A percentile compares a stretch with the other conserved stretches of the same genome.
These are phyloP conservation scores for Clonostachys chloroleuca DNA, from an alignment of 2,329 filamentous ascomycete species.

Conservation along the genomic window DNA sequence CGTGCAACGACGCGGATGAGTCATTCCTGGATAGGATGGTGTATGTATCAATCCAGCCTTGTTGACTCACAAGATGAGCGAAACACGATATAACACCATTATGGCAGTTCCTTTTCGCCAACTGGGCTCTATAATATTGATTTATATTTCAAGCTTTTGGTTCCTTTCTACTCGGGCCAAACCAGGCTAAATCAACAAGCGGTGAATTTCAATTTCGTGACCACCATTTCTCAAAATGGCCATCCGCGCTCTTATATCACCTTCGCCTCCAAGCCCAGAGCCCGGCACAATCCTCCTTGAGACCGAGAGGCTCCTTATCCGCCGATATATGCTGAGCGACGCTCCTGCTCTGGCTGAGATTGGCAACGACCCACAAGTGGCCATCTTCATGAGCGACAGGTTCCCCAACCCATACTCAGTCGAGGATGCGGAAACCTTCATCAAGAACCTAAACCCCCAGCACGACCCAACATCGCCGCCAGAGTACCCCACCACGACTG, in stretches of 20 bases:
- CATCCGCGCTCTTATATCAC: slow-evolving; percentile 5
- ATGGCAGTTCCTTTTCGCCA: neutral
- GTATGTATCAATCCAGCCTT: no score
- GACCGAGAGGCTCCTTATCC: slow-evolving; percentile 29
- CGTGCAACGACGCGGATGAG: no score
- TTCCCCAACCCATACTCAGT: slow-evolving; percentile 42
- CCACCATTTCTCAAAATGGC: neutral
- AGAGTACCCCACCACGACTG: slow-evolving; percentile 20
- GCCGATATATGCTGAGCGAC: slow-evolving; percentile 32
- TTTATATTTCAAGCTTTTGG: neutral
- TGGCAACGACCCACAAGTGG: slow-evolving; percentile 31
- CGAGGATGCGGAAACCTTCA: slow-evolving; percentile 28
- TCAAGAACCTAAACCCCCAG: slow-evolving; percentile 10
- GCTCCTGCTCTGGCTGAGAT: slow-evolving; percentile 21
- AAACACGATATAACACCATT: neutral
- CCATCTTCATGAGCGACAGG: slow-evolving; percentile 30
- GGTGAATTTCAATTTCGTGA: neutral
- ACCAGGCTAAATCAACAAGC: neutral
- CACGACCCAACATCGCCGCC: slow-evolving; percentile 7
- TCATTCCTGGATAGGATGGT: no score
- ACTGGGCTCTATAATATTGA: neutral
- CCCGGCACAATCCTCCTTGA: slow-evolving; percentile 20
- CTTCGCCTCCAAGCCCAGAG: slow-evolving; percentile 14
- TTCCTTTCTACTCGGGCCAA: neutral
- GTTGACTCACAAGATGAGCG: no score